Evolutionary conservation across 352 stramenopile species (phyloP), one percentile per base, ranked within the genome.

Genomic region (Pythium graminicola): DNA sequence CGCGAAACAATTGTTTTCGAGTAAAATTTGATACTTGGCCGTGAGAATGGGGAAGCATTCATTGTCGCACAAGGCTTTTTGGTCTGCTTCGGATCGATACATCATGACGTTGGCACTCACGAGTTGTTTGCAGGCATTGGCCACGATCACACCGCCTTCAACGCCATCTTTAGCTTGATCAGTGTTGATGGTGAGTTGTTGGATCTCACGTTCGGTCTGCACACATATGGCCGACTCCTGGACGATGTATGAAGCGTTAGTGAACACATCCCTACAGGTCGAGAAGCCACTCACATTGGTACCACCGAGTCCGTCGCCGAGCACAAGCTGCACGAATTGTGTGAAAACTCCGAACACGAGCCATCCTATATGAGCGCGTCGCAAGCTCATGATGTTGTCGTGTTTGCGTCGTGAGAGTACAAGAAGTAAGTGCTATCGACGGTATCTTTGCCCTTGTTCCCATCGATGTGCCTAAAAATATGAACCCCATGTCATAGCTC

Each of bases 1-100:
- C 2, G 58, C 57, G 28, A 83, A 90, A 61, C 79, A 90, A 46
- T 86, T 43, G 43, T 86, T 86, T 27, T 73, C 67, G 28, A 90
- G 62, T 42, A 92, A 38, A 6, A 50, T 65, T 20, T 77, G 76
- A 64, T 89, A 89, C 60, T 89, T 92, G 14, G 36, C 29, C 24
- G 67, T 81, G 29, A 86, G 40, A 16, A 49, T 71, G 10, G 54
- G 19, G 52, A 72, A 92, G 55, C 79, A 92, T 28, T 64, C 56
- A 54, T 90, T 89, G 14, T 58, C 60, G 56, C 81, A 90, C 2
- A 90, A 48, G 1, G 63, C 57, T 31, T 75, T 62, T 48, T 92
- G 81, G 2, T 67, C 72, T 20, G 82, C 65, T n/a, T 89, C 73
- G 5, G 44, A 70, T 45, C 72, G 71, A 24, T 60, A 57, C 36